Evolutionary conservation across 208 protist genomes (phyloP).

Genomic region (Crithidia sp.): DNA sequence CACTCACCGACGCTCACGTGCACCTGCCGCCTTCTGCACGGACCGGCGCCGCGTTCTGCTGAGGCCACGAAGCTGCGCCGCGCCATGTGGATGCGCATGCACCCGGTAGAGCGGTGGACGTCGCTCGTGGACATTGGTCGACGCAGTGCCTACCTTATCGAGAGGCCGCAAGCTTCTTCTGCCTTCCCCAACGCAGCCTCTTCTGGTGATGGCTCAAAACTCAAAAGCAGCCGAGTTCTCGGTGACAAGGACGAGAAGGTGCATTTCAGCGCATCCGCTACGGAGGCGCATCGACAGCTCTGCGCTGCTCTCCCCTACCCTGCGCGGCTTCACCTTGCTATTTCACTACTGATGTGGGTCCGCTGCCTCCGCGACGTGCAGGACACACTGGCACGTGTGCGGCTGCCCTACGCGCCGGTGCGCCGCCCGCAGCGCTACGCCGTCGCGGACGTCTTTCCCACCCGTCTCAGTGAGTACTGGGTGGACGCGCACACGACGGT

Average conservation of each 20-base stretch:
- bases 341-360: constrained; percentile 76
- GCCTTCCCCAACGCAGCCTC: background rate
- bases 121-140: constrained; percentile 68
- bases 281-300: constrained; percentile 33
- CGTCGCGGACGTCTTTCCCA: constrained; percentile 70
- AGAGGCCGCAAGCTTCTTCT: constrained; percentile 10
- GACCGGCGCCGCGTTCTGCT: background rate
- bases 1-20: background rate
- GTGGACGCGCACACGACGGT: constrained; percentile 70
- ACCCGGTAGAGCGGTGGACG: constrained; percentile 81
- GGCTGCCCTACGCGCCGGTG: constrained; percentile 53
- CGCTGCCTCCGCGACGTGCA: constrained; percentile 66
- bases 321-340: constrained; percentile 56
- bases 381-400: constrained; percentile 67
- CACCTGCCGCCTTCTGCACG: background rate
- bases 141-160: constrained; percentile 52
- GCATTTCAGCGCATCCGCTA: constrained; percentile 26
- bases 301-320: constrained; percentile 61
- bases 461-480: constrained; percentile 58
- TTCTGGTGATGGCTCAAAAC: background rate
- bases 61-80: constrained; percentile 32
- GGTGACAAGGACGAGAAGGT: constrained; percentile 30
- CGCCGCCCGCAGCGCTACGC: constrained; percentile 37
- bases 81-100: constrained; percentile 56
- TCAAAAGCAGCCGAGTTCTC: constrained; percentile 1